A percentile compares a stretch with the other conserved stretches of the same genome.
Conservation (phyloP, 805 yeast species). For the Candida ipomoeae region DNA sequence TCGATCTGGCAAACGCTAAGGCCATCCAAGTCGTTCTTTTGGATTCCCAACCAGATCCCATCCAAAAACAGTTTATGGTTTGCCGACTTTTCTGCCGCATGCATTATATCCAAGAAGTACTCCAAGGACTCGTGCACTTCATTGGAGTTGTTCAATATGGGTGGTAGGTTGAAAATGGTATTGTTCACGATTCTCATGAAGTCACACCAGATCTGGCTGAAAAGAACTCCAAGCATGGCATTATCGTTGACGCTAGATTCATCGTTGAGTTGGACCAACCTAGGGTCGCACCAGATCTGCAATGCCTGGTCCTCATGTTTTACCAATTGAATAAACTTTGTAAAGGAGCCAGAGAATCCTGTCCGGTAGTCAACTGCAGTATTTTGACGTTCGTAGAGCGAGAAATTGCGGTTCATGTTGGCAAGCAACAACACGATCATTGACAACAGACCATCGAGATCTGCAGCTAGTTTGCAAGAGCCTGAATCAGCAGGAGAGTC, state of each 20-base stretch:
- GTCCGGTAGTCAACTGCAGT: conserved; percentile 14
- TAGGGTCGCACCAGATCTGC: conserved; percentile 36
- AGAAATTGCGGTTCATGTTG: conserved; percentile 22
- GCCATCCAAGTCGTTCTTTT: conserved; percentile 10
- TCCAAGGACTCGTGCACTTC: conserved; percentile 18
- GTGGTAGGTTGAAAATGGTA: conserved; percentile 22
- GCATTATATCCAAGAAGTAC: conserved; percentile 19
- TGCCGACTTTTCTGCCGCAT: conserved; percentile 20
- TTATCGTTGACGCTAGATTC: conserved; percentile 17
- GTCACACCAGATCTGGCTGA: conserved; percentile 34
- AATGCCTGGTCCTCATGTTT: conserved; percentile 12
- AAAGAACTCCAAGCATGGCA: conserved; percentile 24
- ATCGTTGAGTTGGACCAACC: conserved; percentile 19
- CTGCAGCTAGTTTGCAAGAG: neutral
- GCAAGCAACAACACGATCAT: conserved; percentile 13
- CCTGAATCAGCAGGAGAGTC: conserved; percentile 13
- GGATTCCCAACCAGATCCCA: conserved; percentile 10
- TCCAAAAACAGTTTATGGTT: conserved; percentile 24
- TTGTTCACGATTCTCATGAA: conserved; percentile 30
- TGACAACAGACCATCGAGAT: conserved; percentile 11
- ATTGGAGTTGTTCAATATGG: conserved; percentile 22
- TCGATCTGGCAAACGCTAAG: conserved; percentile 9
- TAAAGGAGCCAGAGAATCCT: conserved; percentile 19
- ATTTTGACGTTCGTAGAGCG: conserved; percentile 18
- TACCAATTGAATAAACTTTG: conserved; percentile 18